Conservation (phyloP, 106 monocot species). For the Dendrobium chrysotoxum region DNA sequence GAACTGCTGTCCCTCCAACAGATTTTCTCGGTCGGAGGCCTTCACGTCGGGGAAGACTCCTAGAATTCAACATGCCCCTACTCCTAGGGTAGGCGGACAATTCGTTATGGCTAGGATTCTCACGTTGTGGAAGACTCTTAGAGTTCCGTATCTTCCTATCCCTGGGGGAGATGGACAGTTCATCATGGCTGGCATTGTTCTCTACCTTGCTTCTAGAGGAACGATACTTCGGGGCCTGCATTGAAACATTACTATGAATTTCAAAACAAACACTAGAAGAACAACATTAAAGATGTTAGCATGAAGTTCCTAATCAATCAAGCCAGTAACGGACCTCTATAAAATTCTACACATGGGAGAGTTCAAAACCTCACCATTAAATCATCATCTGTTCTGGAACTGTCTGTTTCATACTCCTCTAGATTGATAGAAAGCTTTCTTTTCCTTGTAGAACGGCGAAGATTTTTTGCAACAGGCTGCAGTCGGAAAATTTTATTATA, state of each 20-base stretch:
- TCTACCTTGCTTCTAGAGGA: conserved; percentile 60
- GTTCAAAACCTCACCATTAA: conserved; percentile 83
- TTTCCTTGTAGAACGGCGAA: conserved; percentile 92
- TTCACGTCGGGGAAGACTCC: conserved; percentile 66
- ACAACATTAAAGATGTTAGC: not conserved
- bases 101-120: conserved; percentile 45
- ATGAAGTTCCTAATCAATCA: conserved; percentile 15
- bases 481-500: conserved; percentile 8
- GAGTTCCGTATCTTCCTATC: conserved; percentile 32
- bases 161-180: conserved; percentile 29
- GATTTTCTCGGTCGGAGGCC: conserved; percentile 83
- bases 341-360: conserved; percentile 41
- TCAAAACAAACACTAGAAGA: not conserved
- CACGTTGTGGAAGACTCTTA: conserved; percentile 54
- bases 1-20: conserved; percentile 24
- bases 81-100: conserved; percentile 26
- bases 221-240: conserved; percentile 63
- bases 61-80: conserved; percentile 31
- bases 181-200: conserved; percentile 46
- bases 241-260: not conserved
- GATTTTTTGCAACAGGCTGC: conserved; percentile 63
- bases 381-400: conserved; percentile 86
- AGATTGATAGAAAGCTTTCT: conserved; percentile 80
- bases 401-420: conserved; percentile 81
- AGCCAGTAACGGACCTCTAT: conserved; percentile 32